phyloP scores from a whole-genome alignment of 768 basidiomycete genomes.

The Rhizopogon rudus region DNA sequence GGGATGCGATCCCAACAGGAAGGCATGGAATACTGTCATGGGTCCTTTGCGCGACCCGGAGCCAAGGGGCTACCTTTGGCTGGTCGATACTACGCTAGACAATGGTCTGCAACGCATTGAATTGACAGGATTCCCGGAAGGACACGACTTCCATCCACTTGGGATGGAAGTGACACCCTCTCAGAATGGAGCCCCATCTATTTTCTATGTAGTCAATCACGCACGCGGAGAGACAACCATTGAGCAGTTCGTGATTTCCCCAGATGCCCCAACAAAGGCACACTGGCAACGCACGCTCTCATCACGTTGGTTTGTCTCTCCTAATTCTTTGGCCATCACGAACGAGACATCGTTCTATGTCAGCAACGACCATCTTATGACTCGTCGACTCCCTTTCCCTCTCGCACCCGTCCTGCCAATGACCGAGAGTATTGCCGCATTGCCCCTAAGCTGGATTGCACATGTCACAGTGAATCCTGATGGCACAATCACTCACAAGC shows the following conservation, averaged over 20 bases:
- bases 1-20: constrained; percentile 39
- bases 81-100: constrained; percentile 33
- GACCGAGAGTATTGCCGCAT: constrained; percentile 47
- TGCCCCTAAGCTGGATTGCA: constrained; percentile 57
- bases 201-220: constrained; percentile 68
- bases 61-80: constrained; percentile 58
- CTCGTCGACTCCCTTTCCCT: constrained; percentile 48
- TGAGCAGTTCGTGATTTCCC: constrained; percentile 60
- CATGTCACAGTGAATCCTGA: constrained; percentile 44
- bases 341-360: constrained; percentile 67
- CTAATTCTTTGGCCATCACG: constrained; percentile 64
- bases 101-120: constrained; percentile 34
- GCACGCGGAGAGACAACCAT: constrained; percentile 54
- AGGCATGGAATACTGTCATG: constrained; percentile 73
- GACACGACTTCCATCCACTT: constrained; percentile 68
- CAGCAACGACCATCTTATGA: constrained; percentile 67
- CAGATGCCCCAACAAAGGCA: constrained; percentile 37
- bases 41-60: constrained; percentile 59
- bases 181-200: constrained; percentile 40
- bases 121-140: constrained; percentile 47
- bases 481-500: constrained; percentile 27
- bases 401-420: constrained; percentile 49
- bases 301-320: constrained; percentile 54
- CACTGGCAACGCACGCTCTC: constrained; percentile 56
- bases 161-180: constrained; percentile 59